These are phyloP conservation scores for Leccinum subgranulosum DNA, from an alignment of 768 basidiomycete genomes.

Conservation along the genomic window DNA sequence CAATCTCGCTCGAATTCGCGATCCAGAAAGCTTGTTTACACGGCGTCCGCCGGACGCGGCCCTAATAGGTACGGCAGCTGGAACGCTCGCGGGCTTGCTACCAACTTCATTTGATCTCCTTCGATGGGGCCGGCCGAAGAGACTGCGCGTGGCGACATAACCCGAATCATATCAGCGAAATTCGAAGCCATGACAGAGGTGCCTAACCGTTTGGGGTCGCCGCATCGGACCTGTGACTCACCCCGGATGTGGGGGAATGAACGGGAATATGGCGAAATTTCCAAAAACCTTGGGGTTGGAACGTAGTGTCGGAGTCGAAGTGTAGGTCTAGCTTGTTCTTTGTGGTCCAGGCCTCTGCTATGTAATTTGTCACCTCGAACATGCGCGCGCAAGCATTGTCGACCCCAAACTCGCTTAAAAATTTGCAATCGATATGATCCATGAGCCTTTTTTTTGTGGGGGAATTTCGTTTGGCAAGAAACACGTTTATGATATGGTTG, in stretches of 20 bases:
- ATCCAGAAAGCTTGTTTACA: not conserved
- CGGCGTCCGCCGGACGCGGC: not conserved
- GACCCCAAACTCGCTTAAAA: not conserved
- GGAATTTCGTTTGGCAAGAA: not conserved
- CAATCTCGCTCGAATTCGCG: conserved; percentile 8
- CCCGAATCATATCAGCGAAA: not conserved
- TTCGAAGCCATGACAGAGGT: not conserved
- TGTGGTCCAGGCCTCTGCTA: not conserved
- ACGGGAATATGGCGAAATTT: too few species aligned
- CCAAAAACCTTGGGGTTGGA: not conserved
- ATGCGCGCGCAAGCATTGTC: not conserved
- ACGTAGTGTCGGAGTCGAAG: too few species aligned
- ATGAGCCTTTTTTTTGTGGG: not conserved
- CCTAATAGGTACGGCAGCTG: not conserved
- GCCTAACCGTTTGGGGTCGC: too few species aligned
- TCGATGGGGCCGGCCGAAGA: not conserved
- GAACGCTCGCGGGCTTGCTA: not conserved
- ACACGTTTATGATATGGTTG: too few species aligned
- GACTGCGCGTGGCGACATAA: too few species aligned
- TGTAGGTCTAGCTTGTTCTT: too few species aligned
- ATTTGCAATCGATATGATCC: not conserved
- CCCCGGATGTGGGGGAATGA: too few species aligned
- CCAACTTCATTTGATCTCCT: not conserved
- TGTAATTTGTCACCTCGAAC: not conserved
- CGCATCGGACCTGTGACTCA: not conserved